Conservation (phyloP, 768 basidiomycete genomes). For the Termitomyces sp. region DNA sequence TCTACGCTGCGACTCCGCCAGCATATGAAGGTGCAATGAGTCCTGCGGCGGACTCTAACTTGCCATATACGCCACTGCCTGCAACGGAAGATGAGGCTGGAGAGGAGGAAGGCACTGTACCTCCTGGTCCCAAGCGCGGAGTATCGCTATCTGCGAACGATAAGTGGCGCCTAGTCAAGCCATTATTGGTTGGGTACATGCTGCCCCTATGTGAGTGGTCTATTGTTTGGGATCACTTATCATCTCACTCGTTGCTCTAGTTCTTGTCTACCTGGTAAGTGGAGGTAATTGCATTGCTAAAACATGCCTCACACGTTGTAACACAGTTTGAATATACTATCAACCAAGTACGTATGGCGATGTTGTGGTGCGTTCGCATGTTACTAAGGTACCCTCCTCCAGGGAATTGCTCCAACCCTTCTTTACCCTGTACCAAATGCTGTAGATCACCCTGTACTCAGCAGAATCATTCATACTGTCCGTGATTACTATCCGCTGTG, state of each 20-base stretch:
- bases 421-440: conserved; percentile 79
- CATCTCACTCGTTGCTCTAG: conserved; percentile 16
- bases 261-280: conserved; percentile 45
- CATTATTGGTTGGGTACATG: conserved; percentile 84
- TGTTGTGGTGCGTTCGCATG: not conserved
- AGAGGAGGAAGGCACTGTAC: conserved; percentile 35
- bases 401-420: conserved; percentile 89
- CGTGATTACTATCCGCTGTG: conserved; percentile 95
- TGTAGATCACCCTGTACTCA: conserved; percentile 57
- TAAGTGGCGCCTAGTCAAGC: conserved; percentile 79
- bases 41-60: conserved; percentile 19
- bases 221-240: not conserved
- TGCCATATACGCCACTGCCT: conserved; percentile 43
- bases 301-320: conserved; percentile 1
- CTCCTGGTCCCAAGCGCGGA: conserved; percentile 35
- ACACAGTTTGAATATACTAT: conserved; percentile 86
- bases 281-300: not conserved
- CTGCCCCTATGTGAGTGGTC: conserved; percentile 76
- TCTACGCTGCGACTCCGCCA: conserved; percentile 32
- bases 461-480: conserved; percentile 76
- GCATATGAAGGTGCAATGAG: conserved; percentile 35
- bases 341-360: conserved; percentile 56
- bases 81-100: conserved; percentile 35
- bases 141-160: conserved; percentile 62
- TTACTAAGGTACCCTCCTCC: not conserved